Evolutionary conservation across 2,329 filamentous ascomycete genomes (phyloP), one percentile per base, ranked within the genome.

Genomic region (Scedosporium minutisporum): DNA sequence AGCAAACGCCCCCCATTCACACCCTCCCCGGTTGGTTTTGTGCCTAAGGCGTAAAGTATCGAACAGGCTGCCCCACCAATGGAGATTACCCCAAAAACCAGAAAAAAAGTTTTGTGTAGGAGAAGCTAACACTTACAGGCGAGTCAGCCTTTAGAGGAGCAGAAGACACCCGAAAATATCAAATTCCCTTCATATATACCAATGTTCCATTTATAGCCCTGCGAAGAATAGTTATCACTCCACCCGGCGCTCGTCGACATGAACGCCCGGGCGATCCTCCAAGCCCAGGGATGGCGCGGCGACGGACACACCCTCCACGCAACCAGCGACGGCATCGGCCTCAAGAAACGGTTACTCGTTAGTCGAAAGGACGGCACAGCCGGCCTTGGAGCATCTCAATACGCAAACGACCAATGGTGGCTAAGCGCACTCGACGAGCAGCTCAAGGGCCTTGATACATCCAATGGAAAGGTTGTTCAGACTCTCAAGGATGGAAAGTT

Each of bases 341-440:
- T 97, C 62, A 86, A 87, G 27, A 90, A 89, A 68, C 93, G 93
- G 4, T 82, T 97, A 29, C 85, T 96, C 44, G 83, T 96, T 63
- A 87, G 89, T 64, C 88, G 90, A 69, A 96, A 96, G 75, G 82
- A 87, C 68, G 89, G 96, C 73, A 88, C 83, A 29, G 81, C 90
- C 61, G 93, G 93, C 25, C 79, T 97, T 4, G 93, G 93, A 62
- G 87, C 90, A 71, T 91, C 90, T 73, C 79, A 81, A 63, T 82
- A 86, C 65, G 81, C 81, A 65, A 84, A 82, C 23, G 93, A 97
- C 71, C 92, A 96, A 73, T 99, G 95, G 95, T 99, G 95, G 95
- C 82, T 96, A 75, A 88, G 91, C 64, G 95, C 95, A 10, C 97
- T 96, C 68, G 93, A 97, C 75, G 87, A 92, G 72, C 92, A 93